These are phyloP conservation scores for Phaeotremella fagi DNA, from an alignment of 768 basidiomycete genomes.

Conservation along the genomic window DNA sequence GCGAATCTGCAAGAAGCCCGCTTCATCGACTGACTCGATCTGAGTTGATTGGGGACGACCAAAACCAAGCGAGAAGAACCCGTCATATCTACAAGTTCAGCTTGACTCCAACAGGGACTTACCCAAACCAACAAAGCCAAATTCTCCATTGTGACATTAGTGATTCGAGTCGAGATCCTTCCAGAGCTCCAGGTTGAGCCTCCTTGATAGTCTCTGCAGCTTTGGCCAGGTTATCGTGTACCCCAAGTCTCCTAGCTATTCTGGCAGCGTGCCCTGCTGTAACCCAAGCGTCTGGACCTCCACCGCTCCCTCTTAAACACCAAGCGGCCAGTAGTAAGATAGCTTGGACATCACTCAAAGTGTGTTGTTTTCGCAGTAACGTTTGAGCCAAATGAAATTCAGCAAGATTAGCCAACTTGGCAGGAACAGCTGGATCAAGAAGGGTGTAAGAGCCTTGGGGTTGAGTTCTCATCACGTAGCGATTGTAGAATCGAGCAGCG, in stretches of 20 bases:
- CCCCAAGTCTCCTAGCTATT: slow-evolving; percentile 2
- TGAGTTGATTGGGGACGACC: slow-evolving; percentile 7
- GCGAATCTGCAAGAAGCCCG: background rate
- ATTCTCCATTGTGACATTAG: slow-evolving; percentile 1
- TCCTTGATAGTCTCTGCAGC: background rate
- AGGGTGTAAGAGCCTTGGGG: background rate
- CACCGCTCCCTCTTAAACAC: slow-evolving; percentile 1
- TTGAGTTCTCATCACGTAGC: slow-evolving; percentile 9
- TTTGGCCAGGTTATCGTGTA: slow-evolving; percentile 1
- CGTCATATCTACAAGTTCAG: background rate
- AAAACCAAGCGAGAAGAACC: slow-evolving; percentile 7
- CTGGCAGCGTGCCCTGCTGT: slow-evolving; percentile 7
- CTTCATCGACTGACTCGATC: slow-evolving; percentile 6
- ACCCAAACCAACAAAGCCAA: slow-evolving; percentile 9
- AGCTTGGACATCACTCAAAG: slow-evolving; percentile 6
- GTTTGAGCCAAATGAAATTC: slow-evolving; percentile 5
- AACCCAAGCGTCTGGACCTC: slow-evolving; percentile 11
- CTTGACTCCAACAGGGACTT: background rate
- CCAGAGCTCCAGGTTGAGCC: background rate
- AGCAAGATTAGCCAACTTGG: slow-evolving; percentile 4
- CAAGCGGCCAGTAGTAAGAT: slow-evolving; percentile 5
- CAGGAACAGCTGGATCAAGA: slow-evolving; percentile 16
- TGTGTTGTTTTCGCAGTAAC: slow-evolving; percentile 8
- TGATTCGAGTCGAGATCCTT: background rate
- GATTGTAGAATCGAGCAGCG: slow-evolving; percentile 29